Conservation (phyloP, 257 asterid genomes). For the Datura wrightii region DNA sequence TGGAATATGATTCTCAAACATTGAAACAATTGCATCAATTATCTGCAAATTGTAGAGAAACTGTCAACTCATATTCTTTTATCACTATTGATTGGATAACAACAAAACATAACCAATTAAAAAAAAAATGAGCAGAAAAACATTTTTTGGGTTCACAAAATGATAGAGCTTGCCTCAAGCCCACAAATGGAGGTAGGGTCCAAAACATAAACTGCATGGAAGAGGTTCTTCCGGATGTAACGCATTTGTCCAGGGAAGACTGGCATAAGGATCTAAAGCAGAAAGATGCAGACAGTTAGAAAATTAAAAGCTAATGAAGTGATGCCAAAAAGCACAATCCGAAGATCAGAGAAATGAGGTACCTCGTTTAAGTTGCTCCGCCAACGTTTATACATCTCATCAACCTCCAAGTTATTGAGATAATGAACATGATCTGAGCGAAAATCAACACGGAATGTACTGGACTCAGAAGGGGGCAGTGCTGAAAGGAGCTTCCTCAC, state of each 20-base stretch:
- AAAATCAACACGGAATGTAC: constrained; percentile 84
- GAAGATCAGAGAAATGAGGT: constrained; percentile 30
- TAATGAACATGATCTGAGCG: constrained; percentile 93
- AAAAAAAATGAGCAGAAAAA: constrained; percentile 38
- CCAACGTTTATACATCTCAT: constrained; percentile 94
- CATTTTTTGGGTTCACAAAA: constrained; percentile 21
- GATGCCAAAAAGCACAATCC: background rate
- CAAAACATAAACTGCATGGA: constrained; percentile 86
- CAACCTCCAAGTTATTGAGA: constrained; percentile 90
- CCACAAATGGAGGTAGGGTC: constrained; percentile 93
- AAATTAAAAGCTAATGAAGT: constrained; percentile 30
- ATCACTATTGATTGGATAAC: constrained; percentile 13
- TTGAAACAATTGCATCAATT: constrained; percentile 70
- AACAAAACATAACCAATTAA: constrained; percentile 30
- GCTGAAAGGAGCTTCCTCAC: constrained; percentile 85
- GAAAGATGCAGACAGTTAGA: constrained; percentile 26
- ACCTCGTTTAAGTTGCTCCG: constrained; percentile 95
- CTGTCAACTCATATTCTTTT: constrained; percentile 13
- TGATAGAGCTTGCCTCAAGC: constrained; percentile 71
- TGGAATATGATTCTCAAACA: constrained; percentile 87
- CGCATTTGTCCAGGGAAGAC: constrained; percentile 99
- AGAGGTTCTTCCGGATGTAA: constrained; percentile 92
- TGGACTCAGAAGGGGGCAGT: constrained; percentile 81
- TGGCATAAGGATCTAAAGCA: constrained; percentile 90
- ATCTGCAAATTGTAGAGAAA: constrained; percentile 59